Evolutionary conservation across 2,329 filamentous ascomycete species (phyloP).

Genomic region (Aspergillus pseudoglaucus): DNA sequence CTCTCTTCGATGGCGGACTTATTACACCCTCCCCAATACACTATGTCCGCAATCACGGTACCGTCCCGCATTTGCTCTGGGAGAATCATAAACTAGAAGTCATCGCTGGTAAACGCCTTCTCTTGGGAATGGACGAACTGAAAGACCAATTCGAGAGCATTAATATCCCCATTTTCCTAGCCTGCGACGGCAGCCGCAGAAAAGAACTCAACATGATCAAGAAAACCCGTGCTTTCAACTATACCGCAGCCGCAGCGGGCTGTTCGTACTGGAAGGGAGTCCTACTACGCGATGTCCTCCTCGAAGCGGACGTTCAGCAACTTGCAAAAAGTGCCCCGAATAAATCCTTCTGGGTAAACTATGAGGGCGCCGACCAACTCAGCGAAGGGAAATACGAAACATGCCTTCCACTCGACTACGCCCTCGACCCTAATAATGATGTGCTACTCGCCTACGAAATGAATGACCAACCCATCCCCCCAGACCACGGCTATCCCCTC

Average conservation of each 20-base stretch:
- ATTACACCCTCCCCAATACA: constrained; percentile 48
- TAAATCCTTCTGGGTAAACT: constrained; percentile 41
- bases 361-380: constrained; percentile 44
- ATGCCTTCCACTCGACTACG: constrained; percentile 44
- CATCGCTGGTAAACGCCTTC: constrained; percentile 29
- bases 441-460: constrained; percentile 42
- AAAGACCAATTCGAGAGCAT: constrained; percentile 38
- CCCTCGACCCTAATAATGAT: constrained; percentile 43
- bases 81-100: constrained; percentile 46
- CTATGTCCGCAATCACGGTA: constrained; percentile 49
- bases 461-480: constrained; percentile 35
- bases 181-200: constrained; percentile 46
- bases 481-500: constrained; percentile 40
- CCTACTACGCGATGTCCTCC: constrained; percentile 41
- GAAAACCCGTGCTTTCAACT: constrained; percentile 45
- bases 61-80: constrained; percentile 47
- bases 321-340: constrained; percentile 6
- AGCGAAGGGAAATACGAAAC: constrained; percentile 45
- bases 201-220: constrained; percentile 49
- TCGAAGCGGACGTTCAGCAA: constrained; percentile 33
- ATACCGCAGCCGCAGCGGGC: constrained; percentile 40
- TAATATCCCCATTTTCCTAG: constrained; percentile 45
- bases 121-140: constrained; percentile 42
- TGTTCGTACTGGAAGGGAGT: constrained; percentile 49
- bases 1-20: constrained; percentile 42